Evolutionary conservation across 202 grass and related monocot genomes (phyloP).

Genomic region (Panicum virgatum): DNA sequence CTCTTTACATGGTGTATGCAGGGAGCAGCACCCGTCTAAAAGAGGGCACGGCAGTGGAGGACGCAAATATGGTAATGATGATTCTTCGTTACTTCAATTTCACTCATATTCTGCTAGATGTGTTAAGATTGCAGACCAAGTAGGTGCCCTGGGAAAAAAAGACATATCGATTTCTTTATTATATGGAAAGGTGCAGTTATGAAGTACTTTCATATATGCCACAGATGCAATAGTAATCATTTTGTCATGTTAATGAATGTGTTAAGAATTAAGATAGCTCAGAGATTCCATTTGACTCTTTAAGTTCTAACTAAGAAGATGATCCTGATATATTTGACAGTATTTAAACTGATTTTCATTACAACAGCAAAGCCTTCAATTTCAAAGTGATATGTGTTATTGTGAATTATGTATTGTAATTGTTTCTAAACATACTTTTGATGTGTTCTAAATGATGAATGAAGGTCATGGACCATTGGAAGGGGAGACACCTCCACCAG

Average conservation of each 20-base stretch:
- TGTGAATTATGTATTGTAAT: constrained; percentile 5
- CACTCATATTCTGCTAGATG: not conserved
- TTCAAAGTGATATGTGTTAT: not conserved
- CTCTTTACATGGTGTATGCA: constrained; percentile 25
- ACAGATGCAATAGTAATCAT: not conserved
- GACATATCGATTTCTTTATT: not conserved
- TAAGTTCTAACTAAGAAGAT: not conserved
- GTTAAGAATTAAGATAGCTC: not conserved
- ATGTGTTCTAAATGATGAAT: constrained; percentile 18
- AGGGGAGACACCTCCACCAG: constrained; percentile 56
- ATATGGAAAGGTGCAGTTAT: not conserved
- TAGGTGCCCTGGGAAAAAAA: not conserved
- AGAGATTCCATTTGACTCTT: not conserved
- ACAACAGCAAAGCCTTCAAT: not conserved
- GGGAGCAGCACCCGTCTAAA: constrained; percentile 38
- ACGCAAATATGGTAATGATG: constrained; percentile 24
- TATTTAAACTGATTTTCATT: not conserved
- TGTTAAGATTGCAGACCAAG: not conserved
- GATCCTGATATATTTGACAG: not conserved
- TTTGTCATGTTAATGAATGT: not conserved
- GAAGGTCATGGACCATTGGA: constrained; percentile 55
- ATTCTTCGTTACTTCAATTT: not conserved
- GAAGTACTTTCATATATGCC: not conserved
- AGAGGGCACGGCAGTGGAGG: constrained; percentile 33
- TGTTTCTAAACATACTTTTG: not conserved